Percentiles rank a stretch among this genome's conserved stretches.
Conservation (phyloP, 208 protist species). For the Leishmania lainsoni region DNA sequence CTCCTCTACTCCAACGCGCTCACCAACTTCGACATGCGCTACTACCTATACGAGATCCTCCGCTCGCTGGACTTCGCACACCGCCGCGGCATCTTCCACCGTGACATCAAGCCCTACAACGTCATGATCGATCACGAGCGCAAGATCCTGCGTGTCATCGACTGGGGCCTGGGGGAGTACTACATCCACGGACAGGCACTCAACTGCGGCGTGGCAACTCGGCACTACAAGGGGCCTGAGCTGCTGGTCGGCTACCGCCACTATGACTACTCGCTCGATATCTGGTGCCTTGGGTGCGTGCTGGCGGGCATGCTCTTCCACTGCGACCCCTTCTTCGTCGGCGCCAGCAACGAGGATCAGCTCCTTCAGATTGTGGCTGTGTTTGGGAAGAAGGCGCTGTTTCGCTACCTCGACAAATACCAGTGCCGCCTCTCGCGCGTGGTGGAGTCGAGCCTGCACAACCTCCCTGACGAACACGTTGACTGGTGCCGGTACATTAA, state of each 20-base stretch:
- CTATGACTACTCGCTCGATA: slow-evolving; percentile 99
- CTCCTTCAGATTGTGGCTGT: slow-evolving; percentile 96
- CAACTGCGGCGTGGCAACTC: slow-evolving; percentile 98
- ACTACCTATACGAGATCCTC: slow-evolving; percentile 98
- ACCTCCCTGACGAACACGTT: slow-evolving; percentile 21
- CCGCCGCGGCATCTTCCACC: slow-evolving; percentile 99
- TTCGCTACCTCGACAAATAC: slow-evolving; percentile 97
- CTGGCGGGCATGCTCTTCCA: slow-evolving; percentile 99
- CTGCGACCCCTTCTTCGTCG: slow-evolving; percentile 99
- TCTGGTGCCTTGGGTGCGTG: slow-evolving; percentile 99
- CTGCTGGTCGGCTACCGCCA: slow-evolving; percentile 97
- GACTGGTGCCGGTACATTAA: slow-evolving; percentile 46
- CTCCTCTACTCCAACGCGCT: slow-evolving; percentile 95
- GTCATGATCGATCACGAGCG: slow-evolving; percentile 99
- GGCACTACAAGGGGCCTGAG: slow-evolving; percentile 99
- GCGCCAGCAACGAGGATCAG: slow-evolving; percentile 98
- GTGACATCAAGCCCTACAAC: slow-evolving; percentile 99
- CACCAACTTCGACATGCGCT: slow-evolving; percentile 97
- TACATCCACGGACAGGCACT: slow-evolving; percentile 98
- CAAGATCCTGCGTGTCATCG: slow-evolving; percentile 96
- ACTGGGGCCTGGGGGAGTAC: slow-evolving; percentile 99
- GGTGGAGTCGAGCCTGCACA: slow-evolving; percentile 68
- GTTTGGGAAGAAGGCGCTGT: slow-evolving; percentile 95
- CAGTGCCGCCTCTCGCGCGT: slow-evolving; percentile 87
- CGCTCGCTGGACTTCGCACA: slow-evolving; percentile 96